phyloP scores from a whole-genome alignment of 768 basidiomycete genomes.

The Tricholoma terreum region DNA sequence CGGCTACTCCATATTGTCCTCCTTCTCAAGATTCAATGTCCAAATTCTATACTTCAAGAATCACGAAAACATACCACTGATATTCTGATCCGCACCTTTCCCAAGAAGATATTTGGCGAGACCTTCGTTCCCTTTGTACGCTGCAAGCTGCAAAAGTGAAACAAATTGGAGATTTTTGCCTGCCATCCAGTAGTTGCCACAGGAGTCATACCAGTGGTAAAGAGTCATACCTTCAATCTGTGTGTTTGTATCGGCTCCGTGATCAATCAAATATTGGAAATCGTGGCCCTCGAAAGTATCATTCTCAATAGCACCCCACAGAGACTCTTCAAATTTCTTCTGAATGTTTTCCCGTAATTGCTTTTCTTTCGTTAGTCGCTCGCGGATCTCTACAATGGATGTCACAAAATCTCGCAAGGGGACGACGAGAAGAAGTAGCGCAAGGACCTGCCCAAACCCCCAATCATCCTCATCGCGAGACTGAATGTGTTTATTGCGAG shows the following conservation, averaged over 20 bases:
- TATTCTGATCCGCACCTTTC: background rate
- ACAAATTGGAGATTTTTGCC: background rate
- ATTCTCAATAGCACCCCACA: background rate
- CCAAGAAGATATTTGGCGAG: background rate
- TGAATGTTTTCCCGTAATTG: background rate
- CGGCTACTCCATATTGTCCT: too few relatives aligned
- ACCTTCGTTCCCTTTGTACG: background rate
- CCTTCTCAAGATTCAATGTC: too few relatives aligned
- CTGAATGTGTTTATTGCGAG: conserved; percentile 2
- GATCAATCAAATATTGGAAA: background rate
- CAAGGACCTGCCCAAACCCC: conserved; percentile 20
- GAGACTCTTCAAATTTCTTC: background rate
- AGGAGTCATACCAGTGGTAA: background rate
- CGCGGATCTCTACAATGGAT: background rate
- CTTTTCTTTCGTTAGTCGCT: background rate
- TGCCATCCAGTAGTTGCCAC: background rate
- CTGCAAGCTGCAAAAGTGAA: background rate
- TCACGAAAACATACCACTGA: too few relatives aligned
- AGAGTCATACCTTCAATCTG: background rate
- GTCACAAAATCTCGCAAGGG: conserved; percentile 15
- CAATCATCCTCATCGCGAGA: conserved; percentile 7
- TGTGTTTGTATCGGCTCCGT: background rate
- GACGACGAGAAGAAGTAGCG: conserved; percentile 17
- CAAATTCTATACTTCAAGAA: too few relatives aligned
- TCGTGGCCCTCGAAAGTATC: background rate